These are phyloP conservation scores for Chalara sp. DNA, from an alignment of 2,329 filamentous ascomycete genomes.

Conservation along the genomic window DNA sequence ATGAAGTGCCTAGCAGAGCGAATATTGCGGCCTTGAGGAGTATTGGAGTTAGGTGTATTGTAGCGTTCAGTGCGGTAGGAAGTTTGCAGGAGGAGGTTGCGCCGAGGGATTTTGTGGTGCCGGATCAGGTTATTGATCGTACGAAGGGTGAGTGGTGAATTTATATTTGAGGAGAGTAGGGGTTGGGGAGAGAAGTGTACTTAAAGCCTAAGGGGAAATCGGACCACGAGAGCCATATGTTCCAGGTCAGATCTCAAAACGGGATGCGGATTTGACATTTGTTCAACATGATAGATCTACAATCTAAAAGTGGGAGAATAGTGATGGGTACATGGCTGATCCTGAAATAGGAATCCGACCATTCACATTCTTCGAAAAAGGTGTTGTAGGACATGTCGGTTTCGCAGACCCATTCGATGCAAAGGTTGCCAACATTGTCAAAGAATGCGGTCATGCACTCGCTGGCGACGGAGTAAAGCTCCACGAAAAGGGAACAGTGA, in stretches of 20 bases:
- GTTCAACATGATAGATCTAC: no score
- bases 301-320: no score
- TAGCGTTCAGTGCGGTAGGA: constrained; percentile 93
- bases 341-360: constrained; percentile 56
- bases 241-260: no score
- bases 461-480: constrained; percentile 78
- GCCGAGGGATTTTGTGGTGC: constrained; percentile 93
- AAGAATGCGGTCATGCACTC: constrained; percentile 66
- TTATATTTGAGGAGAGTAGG: neutral
- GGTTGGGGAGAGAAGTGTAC: neutral
- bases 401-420: constrained; percentile 95
- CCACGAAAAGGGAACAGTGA: constrained; percentile 75
- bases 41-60: constrained; percentile 82
- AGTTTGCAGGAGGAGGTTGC: constrained; percentile 87
- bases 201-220: neutral
- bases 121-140: constrained; percentile 94
- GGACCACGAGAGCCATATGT: no score
- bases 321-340: neutral
- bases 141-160: constrained; percentile 58
- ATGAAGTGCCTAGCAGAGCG: constrained; percentile 89
- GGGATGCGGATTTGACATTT: no score
- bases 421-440: constrained; percentile 67
- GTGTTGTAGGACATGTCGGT: constrained; percentile 87
- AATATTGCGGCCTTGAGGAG: constrained; percentile 96
- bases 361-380: constrained; percentile 92